phyloP scores from a whole-genome alignment of 495 filamentous ascomycete species.

The Penicillium desertorum region DNA sequence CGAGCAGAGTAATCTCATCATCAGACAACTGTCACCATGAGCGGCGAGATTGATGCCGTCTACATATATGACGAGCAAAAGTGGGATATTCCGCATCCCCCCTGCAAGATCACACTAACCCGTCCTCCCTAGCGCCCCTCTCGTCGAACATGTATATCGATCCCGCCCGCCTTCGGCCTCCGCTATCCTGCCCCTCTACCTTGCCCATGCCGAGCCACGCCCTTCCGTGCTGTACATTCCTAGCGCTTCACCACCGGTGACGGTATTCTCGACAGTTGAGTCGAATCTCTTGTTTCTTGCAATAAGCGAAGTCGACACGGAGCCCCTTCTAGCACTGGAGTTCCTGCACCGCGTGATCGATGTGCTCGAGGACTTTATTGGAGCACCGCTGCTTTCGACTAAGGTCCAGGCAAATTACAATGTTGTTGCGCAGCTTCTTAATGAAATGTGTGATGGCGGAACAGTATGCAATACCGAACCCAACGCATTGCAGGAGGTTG shows the following conservation, averaged over 20 bases:
- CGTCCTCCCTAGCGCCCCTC: conserved; percentile 50
- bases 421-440: conserved; percentile 88
- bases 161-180: conserved; percentile 74
- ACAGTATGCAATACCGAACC: conserved; percentile 87
- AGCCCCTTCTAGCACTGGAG: conserved; percentile 92
- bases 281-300: conserved; percentile 85
- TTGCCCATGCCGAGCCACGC: conserved; percentile 76
- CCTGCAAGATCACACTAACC: conserved; percentile 12
- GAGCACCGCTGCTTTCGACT: conserved; percentile 76
- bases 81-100: conserved; percentile 45
- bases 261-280: conserved; percentile 83
- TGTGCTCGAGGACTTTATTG: conserved; percentile 91
- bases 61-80: conserved; percentile 95
- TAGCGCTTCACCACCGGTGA: conserved; percentile 77
- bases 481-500: conserved; percentile 86
- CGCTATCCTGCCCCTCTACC: conserved; percentile 80
- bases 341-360: conserved; percentile 94
- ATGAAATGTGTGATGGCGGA: conserved; percentile 96
- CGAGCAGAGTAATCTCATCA: conserved; percentile 6
- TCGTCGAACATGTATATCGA: conserved; percentile 68
- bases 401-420: conserved; percentile 91
- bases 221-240: conserved; percentile 84
- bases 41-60: conserved; percentile 87
- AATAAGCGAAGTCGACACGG: conserved; percentile 77
- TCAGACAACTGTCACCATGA: conserved; percentile 52